Base-by-base conservation (phyloP, 2,329 filamentous ascomycete species). In the Aphanocladium album region DNA sequence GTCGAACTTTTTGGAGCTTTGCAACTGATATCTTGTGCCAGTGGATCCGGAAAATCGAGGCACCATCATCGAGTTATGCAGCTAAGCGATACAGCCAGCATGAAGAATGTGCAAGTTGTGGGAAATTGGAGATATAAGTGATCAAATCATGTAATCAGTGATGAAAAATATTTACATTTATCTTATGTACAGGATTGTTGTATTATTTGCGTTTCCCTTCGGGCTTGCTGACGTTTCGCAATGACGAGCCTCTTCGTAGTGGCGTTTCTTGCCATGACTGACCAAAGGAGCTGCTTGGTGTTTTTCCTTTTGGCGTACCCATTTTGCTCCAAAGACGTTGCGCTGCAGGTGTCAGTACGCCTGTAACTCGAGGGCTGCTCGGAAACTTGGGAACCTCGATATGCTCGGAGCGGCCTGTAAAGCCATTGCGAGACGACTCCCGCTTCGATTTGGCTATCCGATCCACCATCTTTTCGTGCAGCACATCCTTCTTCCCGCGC, bases 401-500 rank as follows among this genome's bases (percentile, higher is more conserved):
- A 61, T 76, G 74, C 35, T 83, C 80, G 14, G 77, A 79, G 66
- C 80, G 89, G 16, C 82, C 86, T 4, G 81, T 85, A 64, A 85
- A 80, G 25, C 85, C 86, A 19, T 82, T 77, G 60, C 80, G 82
- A 8, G 82, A 80, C 5, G 83, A 81, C 27, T 81, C 80, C 54
- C 88, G 84, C 71, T 92, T 93, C 2, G 83, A 88, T 67, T 86
- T 85, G 14, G 89, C 85, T 23, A 90, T 90, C 56, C 85, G 85
- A 63, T 96, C 93, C 2, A 97, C 92, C 82, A 97, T 91, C 39
- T 87, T 85, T 68, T 93, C 86, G 72, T 96, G 92, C 30, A 98
- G 77, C 39, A 85, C 86, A 75, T 98, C 95, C 41, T 93, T 81
- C 64, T 83, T 85, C 57, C 90, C 86, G 57, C 88, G 86, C 59